Evolutionary conservation across 306 rosid species (phyloP).

Genomic region (Ammopiptanthus mongolicus): DNA sequence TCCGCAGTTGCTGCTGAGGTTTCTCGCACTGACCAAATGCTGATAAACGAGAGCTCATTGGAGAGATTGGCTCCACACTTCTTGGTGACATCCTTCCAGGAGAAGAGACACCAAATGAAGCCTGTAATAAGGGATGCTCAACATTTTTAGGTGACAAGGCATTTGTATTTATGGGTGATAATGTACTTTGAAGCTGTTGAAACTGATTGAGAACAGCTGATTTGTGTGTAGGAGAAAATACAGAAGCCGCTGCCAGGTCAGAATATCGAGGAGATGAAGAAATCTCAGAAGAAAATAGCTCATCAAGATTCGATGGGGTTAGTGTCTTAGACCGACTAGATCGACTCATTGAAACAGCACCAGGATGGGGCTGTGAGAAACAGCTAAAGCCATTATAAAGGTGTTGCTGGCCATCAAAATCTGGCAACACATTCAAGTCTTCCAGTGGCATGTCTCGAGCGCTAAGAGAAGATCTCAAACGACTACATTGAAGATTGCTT

Average conservation of each 20-base stretch:
- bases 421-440: constrained; percentile 42
- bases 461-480: constrained; percentile 78
- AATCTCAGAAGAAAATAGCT: constrained; percentile 69
- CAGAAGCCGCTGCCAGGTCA: constrained; percentile 52
- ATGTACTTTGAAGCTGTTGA: constrained; percentile 73
- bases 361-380: constrained; percentile 53
- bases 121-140: constrained; percentile 60
- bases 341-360: constrained; percentile 44
- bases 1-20: constrained; percentile 59
- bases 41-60: constrained; percentile 56
- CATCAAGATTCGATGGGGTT: constrained; percentile 84
- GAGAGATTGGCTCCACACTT: constrained; percentile 70
- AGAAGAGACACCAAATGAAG: constrained; percentile 60
- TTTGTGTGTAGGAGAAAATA: constrained; percentile 75
- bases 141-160: constrained; percentile 60
- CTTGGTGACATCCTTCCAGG: constrained; percentile 93
- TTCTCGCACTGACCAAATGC: constrained; percentile 63
- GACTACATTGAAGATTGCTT: constrained; percentile 77
- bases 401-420: constrained; percentile 61
- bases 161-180: constrained; percentile 71
- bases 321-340: constrained; percentile 61
- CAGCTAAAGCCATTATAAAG: constrained; percentile 61
- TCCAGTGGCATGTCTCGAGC: constrained; percentile 70
- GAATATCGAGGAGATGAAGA: constrained; percentile 71
- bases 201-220: constrained; percentile 73